Base-by-base conservation (phyloP, 2,329 filamentous ascomycete genomes). In the Parastagonospora avenae region DNA sequence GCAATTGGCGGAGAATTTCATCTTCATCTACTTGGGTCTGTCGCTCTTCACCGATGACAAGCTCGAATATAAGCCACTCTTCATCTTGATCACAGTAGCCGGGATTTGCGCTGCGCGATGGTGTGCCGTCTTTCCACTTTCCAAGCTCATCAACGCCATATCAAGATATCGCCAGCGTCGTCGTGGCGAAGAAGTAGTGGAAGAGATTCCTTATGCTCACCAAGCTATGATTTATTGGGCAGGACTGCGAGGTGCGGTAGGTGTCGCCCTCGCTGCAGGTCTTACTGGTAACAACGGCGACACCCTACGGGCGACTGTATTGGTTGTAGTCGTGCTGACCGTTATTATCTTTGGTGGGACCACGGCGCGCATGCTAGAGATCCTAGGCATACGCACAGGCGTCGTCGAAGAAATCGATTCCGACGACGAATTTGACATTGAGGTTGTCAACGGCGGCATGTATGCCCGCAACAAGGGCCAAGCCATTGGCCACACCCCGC, bases 141-240 rank as follows among this genome's bases (percentile, higher is more conserved):
- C 92, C 4, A 87, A 82, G 61, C 82, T 88, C 12, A 96, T 99
- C 74, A 99, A 99, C 74, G 92, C 89, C 82, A 89, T 97, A 67
- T 91, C 95, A 62, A 85, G 90, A 50, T 96, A 96, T 71, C 85
- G 92, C 40, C 91, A 92, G 12, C 83, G 85, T 42, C 85, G 90
- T 42, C 84, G 87, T 46, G 92, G 92, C 19, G 53, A 58, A 4
- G 82, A 80, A 49, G 89, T 96, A 50, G 85, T 88, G 4, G 85
- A 85, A 12, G 94, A 97, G 73, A 79, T 99, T 31, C 94, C 94
- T 0, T 95, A 92, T 70, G 91, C 91, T 63, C 96, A 97, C 75
- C 94, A 97, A 75, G 92, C 90, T n/a, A 97, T 99, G 94, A 85
- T 99, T n/a, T 99, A 96, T 77, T 99, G 94, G 94, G 94, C 94